A percentile compares a stretch with the other conserved stretches of the same genome.
Conservation (phyloP, 257 asterid genomes). For the Solanum lignicaule region DNA sequence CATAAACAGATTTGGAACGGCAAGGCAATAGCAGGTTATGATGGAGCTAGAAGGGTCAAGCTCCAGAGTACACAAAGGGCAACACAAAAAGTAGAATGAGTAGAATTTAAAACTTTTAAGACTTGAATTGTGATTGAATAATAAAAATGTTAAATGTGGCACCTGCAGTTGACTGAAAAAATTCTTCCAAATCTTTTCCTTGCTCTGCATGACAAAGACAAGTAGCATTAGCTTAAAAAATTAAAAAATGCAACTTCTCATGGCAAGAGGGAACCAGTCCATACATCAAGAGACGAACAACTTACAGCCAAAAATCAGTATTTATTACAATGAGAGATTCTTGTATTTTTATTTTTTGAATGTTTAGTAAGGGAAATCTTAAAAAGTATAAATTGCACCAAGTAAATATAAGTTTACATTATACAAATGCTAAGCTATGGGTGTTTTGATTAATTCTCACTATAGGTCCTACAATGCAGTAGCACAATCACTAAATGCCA, state of each 20-base stretch:
- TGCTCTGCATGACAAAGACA: conserved; percentile 46
- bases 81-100: not conserved
- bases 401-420: not conserved
- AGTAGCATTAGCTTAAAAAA: not conserved
- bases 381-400: not conserved
- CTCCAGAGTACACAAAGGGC: not conserved
- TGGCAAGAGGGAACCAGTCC: not conserved
- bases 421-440: not conserved
- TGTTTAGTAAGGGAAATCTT: not conserved
- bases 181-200: conserved; percentile 77
- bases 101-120: not conserved
- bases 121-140: not conserved
- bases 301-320: not conserved
- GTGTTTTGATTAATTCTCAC: not conserved
- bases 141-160: not conserved
- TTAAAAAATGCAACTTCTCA: not conserved
- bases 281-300: not conserved
- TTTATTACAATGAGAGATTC: not conserved
- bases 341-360: not conserved
- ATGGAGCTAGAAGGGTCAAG: not conserved
- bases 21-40: not conserved
- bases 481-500: not conserved
- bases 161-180: conserved; percentile 93
- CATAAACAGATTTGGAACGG: not conserved
- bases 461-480: not conserved